Evolutionary conservation across 2,329 filamentous ascomycete species (phyloP), one percentile per base, ranked within the genome.

Genomic region (Phaeophleospora eucalypticola): DNA sequence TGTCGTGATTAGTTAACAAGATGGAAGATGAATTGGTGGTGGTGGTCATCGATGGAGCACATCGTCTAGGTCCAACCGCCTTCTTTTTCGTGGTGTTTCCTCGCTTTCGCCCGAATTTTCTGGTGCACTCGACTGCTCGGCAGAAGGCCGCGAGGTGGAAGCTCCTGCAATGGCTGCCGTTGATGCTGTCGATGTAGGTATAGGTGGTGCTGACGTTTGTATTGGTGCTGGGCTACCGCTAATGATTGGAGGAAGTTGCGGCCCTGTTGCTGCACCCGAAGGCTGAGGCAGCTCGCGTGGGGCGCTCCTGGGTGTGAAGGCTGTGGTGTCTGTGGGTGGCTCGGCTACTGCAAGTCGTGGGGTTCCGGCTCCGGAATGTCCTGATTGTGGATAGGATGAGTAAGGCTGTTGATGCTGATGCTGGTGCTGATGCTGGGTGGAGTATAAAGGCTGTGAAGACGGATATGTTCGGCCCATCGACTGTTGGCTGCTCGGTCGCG

Each of bases 1-100:
- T 6, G 7, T n/a, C 7, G 36, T 37, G 18, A 3, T 37, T 10
- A 17, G 16, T 37, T 19, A 12, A 8, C 3, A 19, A 17, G 14
- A 8, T 8, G 14, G 16, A 3, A 18, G 8, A 7, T 29, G 12
- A 29, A 29, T 12, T 12, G 24, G 12, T 12, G n/a, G 16, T 14
- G 35, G 9, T 18, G 7, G 14, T 53, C 49, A 57, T 45, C 53
- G 41, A 29, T 65, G 63, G 39, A 66, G 48, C 20, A 66, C 62
- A 36, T 66, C 62, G 37, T 62, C 54, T 8, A 66, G 61, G 3
- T 56, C 62, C 49, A 66, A 55, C 16, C 60, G 53, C 21, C 60
- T 52, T 18, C 60, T 52, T 44, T 65, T 65, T 32, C 52, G 49
- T 17, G 61, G 48, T 18, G 56, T 52, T 15, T 36, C 56, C 4